Percentiles rank a stretch among this genome's conserved stretches.
Evolutionary conservation across 2,329 filamentous ascomycete species (phyloP).

Genomic region (Pseudogymnoascus verrucosus): DNA sequence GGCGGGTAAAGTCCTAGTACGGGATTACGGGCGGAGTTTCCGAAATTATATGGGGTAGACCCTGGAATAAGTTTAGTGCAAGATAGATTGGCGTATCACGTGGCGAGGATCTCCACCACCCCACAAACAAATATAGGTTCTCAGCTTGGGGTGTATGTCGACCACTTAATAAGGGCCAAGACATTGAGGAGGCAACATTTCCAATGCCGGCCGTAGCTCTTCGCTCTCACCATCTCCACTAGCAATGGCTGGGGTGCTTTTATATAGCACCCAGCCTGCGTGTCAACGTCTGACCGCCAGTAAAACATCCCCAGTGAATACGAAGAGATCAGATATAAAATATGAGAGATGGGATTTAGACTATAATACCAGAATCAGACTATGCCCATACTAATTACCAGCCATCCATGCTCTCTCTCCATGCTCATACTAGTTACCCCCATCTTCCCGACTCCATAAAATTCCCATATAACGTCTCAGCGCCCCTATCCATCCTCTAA

Average conservation of each 20-base stretch:
- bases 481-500: not conserved
- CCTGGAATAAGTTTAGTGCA: not conserved
- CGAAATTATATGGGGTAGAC: slow-evolving; percentile 2
- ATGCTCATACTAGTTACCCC: not conserved
- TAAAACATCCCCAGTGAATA: not conserved
- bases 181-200: not conserved
- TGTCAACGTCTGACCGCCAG: not conserved
- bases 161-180: not conserved
- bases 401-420: not conserved
- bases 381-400: not conserved
- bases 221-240: not conserved
- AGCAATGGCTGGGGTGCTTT: not conserved
- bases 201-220: not conserved
- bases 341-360: slow-evolving; percentile 5
- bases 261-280: not conserved
- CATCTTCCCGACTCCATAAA: not conserved
- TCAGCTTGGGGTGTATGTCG: not conserved
- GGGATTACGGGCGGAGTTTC: slow-evolving; percentile 5
- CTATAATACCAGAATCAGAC: not conserved
- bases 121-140: not conserved
- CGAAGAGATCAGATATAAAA: not conserved
- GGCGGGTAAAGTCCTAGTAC: slow-evolving; percentile 3
- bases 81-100: not conserved
- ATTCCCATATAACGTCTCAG: not conserved
- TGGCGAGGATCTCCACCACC: not conserved